Base-by-base conservation (phyloP, 805 yeast genomes). In the Lipomyces japonicus region DNA sequence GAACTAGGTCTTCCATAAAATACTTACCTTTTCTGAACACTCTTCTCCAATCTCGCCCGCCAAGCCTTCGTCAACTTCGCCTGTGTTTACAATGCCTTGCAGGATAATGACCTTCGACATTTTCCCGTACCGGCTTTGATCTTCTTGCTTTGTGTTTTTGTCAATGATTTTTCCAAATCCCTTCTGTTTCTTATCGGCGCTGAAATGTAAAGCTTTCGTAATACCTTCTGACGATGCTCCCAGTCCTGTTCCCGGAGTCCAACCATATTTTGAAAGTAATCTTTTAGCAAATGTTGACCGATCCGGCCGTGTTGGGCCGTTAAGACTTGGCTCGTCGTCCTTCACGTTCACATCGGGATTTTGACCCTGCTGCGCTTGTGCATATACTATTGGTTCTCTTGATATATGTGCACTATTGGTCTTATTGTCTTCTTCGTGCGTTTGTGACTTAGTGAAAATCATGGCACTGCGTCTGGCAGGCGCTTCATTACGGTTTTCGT, bases 141-240 rank as follows among this genome's bases (percentile, higher is more conserved):
- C 42, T 18, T 34, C 30, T 43, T 18, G 26, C 12, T 25, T 16
- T 34, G 3, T 5, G 18, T 40, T 41, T 10, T 85, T 34, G 38
- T 55, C 55, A 18, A 57, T 28, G 23, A 57, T 57, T 24, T 39
- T 39, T 3, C 61, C 61, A 26, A 43, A 50, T 14, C 61, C 61
- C 16, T 51, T 51, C 18, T 43, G 40, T 10, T 37, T 31, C 31
- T 58, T 57, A 42, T 58, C 57, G 6, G 54, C 51, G 14, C 46
- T 38, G 32, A 58, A 57, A 7, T 30, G 50, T 14, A 60, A 38
- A 4, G 60, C 55, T 19, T 45, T 46, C 12, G 57, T 48, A 39
- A 51, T 48, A 2, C 60, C 60, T 10, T 36, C 34, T 4, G 48
- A 38, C 5, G 42, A 7, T 4, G 54, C 42, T n/a, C 60, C 60